A percentile compares a stretch with the other conserved stretches of the same genome.
Conservation (phyloP, 208 protist genomes). For the Strigomonas galati region DNA sequence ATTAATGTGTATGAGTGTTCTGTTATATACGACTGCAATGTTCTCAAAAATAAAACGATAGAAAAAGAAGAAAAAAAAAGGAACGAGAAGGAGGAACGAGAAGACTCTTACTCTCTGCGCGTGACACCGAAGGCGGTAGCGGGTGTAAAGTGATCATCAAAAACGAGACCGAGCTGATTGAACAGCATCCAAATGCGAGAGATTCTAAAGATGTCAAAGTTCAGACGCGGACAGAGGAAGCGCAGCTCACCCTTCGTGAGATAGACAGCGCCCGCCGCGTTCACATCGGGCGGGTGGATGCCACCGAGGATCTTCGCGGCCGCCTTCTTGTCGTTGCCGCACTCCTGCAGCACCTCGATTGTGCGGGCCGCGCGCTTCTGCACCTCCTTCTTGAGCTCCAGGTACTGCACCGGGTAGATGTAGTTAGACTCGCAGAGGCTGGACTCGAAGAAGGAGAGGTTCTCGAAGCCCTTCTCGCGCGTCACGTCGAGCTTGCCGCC, state of each 20-base stretch:
- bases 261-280: slow-evolving; percentile 79
- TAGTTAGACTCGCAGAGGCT: slow-evolving; percentile 84
- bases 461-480: slow-evolving; percentile 52
- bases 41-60: slow-evolving; percentile 3
- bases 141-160: slow-evolving; percentile 76
- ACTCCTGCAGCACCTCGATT: slow-evolving; percentile 49
- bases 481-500: slow-evolving; percentile 87
- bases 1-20: too few species aligned
- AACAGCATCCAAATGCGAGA: slow-evolving; percentile 88
- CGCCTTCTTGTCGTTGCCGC: slow-evolving; percentile 63
- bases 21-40: slow-evolving; percentile 10
- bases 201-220: slow-evolving; percentile 85
- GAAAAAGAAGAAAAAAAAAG: slow-evolving; percentile 11
- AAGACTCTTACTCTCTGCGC: slow-evolving; percentile 5
- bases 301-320: slow-evolving; percentile 61
- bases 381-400: slow-evolving; percentile 76
- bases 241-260: slow-evolving; percentile 92
- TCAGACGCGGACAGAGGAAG: slow-evolving; percentile 52
- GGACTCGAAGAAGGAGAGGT: slow-evolving; percentile 79
- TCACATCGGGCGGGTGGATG: slow-evolving; percentile 79
- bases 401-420: slow-evolving; percentile 76
- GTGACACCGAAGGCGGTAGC: slow-evolving; percentile 85
- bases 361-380: slow-evolving; percentile 38
- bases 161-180: slow-evolving; percentile 84
- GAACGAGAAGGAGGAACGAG: too few species aligned